These are phyloP conservation scores for Poa annua DNA, from an alignment of 176 grass and related monocot genomes.

Conservation along the genomic window DNA sequence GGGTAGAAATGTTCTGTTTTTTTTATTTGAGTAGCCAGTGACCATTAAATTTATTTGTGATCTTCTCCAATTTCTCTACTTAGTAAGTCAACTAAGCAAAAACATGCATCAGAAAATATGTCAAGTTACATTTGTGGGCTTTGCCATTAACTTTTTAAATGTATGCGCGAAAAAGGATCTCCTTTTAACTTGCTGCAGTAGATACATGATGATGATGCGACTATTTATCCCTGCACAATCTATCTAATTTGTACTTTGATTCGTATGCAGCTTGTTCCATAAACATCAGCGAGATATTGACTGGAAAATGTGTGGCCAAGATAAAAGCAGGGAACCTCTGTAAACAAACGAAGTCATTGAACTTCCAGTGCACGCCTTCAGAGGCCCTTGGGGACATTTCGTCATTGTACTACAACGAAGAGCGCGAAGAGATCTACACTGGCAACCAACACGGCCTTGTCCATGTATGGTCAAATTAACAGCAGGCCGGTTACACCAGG, in stretches of 20 bases:
- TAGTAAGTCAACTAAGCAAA: not conserved
- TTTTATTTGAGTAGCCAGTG: not conserved
- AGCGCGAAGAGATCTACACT: slow-evolving; percentile 72
- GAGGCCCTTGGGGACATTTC: slow-evolving; percentile 65
- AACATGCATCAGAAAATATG: not conserved
- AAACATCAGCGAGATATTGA: slow-evolving; percentile 78
- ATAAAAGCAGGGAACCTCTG: slow-evolving; percentile 53
- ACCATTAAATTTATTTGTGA: not conserved
- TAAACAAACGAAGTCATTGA: slow-evolving; percentile 38
- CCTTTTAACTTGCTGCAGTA: not conserved
- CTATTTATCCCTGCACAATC: not conserved
- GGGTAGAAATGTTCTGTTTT: not conserved
- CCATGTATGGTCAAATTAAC: slow-evolving; percentile 72
- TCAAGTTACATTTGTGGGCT: not conserved
- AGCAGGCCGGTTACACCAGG: not conserved
- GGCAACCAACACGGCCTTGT: slow-evolving; percentile 64
- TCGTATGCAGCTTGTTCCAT: slow-evolving; percentile 58
- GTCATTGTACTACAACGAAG: slow-evolving; percentile 67
- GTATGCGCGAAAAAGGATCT: not conserved
- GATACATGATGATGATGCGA: not conserved
- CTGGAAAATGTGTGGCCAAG: slow-evolving; percentile 72
- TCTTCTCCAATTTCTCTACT: not conserved
- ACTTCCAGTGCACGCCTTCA: slow-evolving; percentile 48
- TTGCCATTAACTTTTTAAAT: not conserved
- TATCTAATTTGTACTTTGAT: slow-evolving; percentile 27